Evolutionary conservation across 164 flowering plant species (phyloP), one percentile per base, ranked within the genome.

Genomic region (Cinnamomum chago): DNA sequence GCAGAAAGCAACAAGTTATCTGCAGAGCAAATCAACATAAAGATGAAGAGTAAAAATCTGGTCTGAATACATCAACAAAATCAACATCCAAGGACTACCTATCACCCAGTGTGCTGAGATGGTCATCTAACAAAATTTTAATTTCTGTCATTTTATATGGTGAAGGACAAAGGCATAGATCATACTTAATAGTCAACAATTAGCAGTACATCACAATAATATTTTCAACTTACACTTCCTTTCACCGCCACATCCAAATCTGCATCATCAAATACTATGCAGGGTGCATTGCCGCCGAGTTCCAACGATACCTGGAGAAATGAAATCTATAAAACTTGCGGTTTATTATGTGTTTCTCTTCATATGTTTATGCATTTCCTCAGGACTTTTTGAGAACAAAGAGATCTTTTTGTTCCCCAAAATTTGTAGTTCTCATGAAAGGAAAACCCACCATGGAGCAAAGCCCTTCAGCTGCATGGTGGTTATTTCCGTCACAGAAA

Each of bases 241-340:
- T 91, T 96, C 58, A 96, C 88, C 52, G 99, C 99, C 68, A 96
- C 97, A 69, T 94, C 97, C 79, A 96, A 70, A 73, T 96, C 97
- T 28, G 99, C 98, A 80, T 96, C 99, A 82, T 96, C 95, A 82
- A 96, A 96, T 18, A 96, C 83, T 78, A 96, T 91, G 86, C 97
- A 92, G 35, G 99, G 99, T 55, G 99, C 99, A 88, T 96, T 96
- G 20, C 99, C 99, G 72, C 99, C 99, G 80, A 96, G 98, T 83
- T 96, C 99, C 64, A 96, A 82, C 58, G 98, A 96, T 51, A 96
- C 87, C 99, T 95, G 80, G 35, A 71, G 65, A 66, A 74, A 28
- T 2, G 62, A 9, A 65, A 27, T 25, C 55, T 24, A 50, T 17
- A 55, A 55, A 15, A 17, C 60, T 55, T 55, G 20, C 60, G 3